Percentiles rank a stretch among this genome's conserved stretches.
phyloP scores from a whole-genome alignment of 2,329 filamentous ascomycete species.

The Fusarium nanum region DNA sequence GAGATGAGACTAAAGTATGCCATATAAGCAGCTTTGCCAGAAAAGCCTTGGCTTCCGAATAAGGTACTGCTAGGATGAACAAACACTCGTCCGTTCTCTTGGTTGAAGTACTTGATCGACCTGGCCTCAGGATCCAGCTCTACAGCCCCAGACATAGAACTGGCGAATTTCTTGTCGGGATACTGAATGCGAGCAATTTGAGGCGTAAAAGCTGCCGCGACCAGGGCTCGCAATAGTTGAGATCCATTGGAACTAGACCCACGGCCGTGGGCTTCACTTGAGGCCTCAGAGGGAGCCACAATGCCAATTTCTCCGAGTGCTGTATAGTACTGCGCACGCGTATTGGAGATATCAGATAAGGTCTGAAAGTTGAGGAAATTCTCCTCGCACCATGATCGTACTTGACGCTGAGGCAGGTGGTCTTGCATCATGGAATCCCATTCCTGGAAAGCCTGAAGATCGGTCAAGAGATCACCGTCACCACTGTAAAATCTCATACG shows the following conservation, averaged over 20 bases:
- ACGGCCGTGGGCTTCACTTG: slow-evolving; percentile 45
- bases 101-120: slow-evolving; percentile 92
- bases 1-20: slow-evolving; percentile 93
- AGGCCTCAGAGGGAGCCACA: slow-evolving; percentile 59
- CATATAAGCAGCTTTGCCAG: slow-evolving; percentile 80
- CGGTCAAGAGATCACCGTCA: slow-evolving; percentile 90
- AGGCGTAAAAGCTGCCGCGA: slow-evolving; percentile 81
- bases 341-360: slow-evolving; percentile 88
- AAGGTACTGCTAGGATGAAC: slow-evolving; percentile 90
- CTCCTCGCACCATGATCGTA: slow-evolving; percentile 82
- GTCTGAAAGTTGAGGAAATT: slow-evolving; percentile 88
- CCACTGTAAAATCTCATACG: slow-evolving; percentile 78
- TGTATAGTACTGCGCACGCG: slow-evolving; percentile 84
- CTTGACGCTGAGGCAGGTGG: slow-evolving; percentile 68
- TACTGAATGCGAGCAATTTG: slow-evolving; percentile 93
- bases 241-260: slow-evolving; percentile 47
- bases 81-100: slow-evolving; percentile 88
- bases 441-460: slow-evolving; percentile 83
- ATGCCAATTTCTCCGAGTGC: slow-evolving; percentile 90
- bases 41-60: slow-evolving; percentile 84
- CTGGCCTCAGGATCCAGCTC: slow-evolving; percentile 92
- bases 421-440: slow-evolving; percentile 77
- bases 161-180: slow-evolving; percentile 94
- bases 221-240: slow-evolving; percentile 73
- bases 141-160: slow-evolving; percentile 87